phyloP scores from a whole-genome alignment of 2,329 filamentous ascomycete genomes.

The Exophiala alcalophila region DNA sequence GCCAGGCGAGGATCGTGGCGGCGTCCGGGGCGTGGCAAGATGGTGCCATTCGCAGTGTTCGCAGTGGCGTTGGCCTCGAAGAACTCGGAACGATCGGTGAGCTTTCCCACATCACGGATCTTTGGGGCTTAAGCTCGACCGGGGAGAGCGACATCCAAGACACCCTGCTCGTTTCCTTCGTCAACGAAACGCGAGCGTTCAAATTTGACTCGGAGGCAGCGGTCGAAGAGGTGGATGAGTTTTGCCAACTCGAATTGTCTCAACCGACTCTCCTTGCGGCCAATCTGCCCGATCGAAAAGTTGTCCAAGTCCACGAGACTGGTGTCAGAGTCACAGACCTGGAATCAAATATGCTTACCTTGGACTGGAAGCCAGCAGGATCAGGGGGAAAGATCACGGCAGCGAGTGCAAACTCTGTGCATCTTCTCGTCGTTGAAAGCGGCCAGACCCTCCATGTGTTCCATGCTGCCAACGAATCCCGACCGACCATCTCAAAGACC shows the following conservation, averaged over 20 bases:
- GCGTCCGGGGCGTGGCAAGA: conserved; percentile 88
- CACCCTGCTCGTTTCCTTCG: conserved; percentile 73
- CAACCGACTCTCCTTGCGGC: conserved; percentile 68
- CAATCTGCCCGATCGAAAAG: conserved; percentile 60
- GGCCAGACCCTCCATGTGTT: conserved; percentile 72
- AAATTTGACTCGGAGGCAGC: conserved; percentile 69
- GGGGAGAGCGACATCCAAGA: conserved; percentile 55
- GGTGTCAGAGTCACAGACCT: conserved; percentile 57
- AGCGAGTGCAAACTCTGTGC: conserved; percentile 69
- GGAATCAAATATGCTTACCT: conserved; percentile 45
- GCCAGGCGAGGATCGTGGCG: conserved; percentile 88
- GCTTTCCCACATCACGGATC: conserved; percentile 67
- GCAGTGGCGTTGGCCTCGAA: conserved; percentile 90
- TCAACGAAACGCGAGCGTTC: conserved; percentile 81
- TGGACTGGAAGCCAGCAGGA: conserved; percentile 47
- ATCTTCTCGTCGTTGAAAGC: conserved; percentile 70
- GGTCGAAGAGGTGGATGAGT: conserved; percentile 81
- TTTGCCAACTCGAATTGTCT: conserved; percentile 66
- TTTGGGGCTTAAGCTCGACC: conserved; percentile 66
- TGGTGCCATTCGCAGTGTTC: conserved; percentile 81
- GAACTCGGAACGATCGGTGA: conserved; percentile 79
- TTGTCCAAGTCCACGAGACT: conserved; percentile 73
- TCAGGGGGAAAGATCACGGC: conserved; percentile 62
- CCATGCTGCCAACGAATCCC: conserved; percentile 54
- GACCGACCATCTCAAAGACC: conserved; percentile 57